These are phyloP conservation scores for Aspergillus udagawae DNA, from an alignment of 2,329 filamentous ascomycete species.

Conservation along the genomic window DNA sequence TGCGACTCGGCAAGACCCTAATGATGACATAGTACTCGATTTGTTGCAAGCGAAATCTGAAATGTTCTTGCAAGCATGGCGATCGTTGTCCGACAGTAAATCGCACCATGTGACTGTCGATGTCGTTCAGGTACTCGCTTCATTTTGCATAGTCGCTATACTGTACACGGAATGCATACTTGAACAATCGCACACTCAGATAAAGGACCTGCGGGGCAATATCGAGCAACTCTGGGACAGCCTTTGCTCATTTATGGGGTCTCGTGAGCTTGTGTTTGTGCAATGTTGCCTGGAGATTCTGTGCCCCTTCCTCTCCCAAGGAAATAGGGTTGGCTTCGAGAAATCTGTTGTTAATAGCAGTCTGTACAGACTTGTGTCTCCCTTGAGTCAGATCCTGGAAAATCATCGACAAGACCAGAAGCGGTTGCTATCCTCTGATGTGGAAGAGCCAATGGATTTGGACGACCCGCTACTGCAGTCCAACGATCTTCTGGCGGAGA, in stretches of 20 bases:
- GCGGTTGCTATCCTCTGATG: conserved; percentile 3
- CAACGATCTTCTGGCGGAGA: conserved; percentile 17
- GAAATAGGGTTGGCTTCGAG: conserved; percentile 13
- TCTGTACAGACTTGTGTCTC: conserved; percentile 23
- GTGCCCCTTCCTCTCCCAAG: conserved; percentile 28
- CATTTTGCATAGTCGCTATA: conserved; percentile 44
- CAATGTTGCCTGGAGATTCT: conserved; percentile 32
- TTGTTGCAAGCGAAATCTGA: conserved; percentile 46
- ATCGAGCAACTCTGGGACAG: conserved; percentile 30
- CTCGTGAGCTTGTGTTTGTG: conserved; percentile 24
- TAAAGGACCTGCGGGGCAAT: conserved; percentile 25
- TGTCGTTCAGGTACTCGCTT: conserved; percentile 47
- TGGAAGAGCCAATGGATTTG: conserved; percentile 41
- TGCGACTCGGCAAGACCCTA: conserved; percentile 28
- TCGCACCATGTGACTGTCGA: conserved; percentile 47
- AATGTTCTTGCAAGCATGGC: conserved; percentile 43
- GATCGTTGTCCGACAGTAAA: conserved; percentile 37
- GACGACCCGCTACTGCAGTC: conserved; percentile 34
- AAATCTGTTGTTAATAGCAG: conserved; percentile 17
- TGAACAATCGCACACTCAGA: conserved; percentile 27
- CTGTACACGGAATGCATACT: conserved; percentile 35
- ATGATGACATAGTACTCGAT: conserved; percentile 41
- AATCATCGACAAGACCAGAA: conserved; percentile 20
- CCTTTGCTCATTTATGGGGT: conserved; percentile 31
- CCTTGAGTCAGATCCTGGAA: conserved; percentile 31